Evolutionary conservation across 371 early-diverging fungal genomes (phyloP), one percentile per base, ranked within the genome.

Genomic region (Mortierella sp.): DNA sequence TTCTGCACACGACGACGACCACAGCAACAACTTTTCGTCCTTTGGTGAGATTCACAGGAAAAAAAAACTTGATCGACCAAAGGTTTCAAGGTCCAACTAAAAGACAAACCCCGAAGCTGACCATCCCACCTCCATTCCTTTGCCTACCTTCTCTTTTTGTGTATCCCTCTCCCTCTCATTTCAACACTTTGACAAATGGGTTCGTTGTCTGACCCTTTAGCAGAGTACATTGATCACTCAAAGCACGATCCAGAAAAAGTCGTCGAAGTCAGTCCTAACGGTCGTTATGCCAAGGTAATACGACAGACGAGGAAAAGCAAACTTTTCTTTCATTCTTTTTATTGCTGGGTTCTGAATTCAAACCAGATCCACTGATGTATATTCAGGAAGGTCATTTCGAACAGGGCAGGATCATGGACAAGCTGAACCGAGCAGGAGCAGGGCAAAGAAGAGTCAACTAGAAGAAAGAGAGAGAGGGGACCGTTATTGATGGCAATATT

Each of bases 181-280:
- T 43, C 52, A 29, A 29, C 41, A 1, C n/a, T n/a, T n/a, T n/a
- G n/a, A n/a, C n/a, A 22, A n/a, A 34, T 26, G 41, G 68, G 48
- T 39, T 16, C 41, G 14, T 11, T 45, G 34, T 71, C 41, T 0
- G 29, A 55, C 31, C 34, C 37, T 6, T 52, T 22, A 82, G 77
- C 78, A 48, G 83, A 82, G 29, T 82, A 82, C 68, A 82, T 82
- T 72, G 83, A 78, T 74, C 83, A 82, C 66, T 87, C 85, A 45
- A 87, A 88, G 47, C 87, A 89, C 53, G 91, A 90, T 74, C 79
- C 86, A 34, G 95, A 94, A 79, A 87, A 90, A 65, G 92, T 94
- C n/a, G 88, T 93, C 50, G 94, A 94, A 82, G 85, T 89, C 43
- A 91, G 93, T 66, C 94, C 94, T 43, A 92, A 93, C 74, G 85